Conservation (phyloP, 176 grass and related monocot species). For the Oryza nivara region DNA sequence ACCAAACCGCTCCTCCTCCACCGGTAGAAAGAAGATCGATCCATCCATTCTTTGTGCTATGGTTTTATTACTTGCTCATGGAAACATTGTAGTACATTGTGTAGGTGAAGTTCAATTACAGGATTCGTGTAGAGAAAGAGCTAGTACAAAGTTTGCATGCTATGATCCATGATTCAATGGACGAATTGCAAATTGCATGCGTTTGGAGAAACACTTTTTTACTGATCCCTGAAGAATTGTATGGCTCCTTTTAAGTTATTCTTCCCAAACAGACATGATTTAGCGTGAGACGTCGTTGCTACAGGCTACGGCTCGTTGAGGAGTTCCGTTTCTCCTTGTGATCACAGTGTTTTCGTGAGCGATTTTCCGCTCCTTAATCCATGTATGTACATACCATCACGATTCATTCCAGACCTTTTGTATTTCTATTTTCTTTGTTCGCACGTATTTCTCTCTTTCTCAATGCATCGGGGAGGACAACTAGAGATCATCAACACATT, state of each 20-base stretch:
- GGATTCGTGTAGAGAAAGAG: not conserved
- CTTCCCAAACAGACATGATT: not conserved
- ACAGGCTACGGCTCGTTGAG: not conserved
- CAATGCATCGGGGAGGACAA: not conserved
- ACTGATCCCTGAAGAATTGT: not conserved
- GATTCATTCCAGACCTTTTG: not conserved
- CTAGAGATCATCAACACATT: not conserved
- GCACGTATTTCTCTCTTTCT: not conserved
- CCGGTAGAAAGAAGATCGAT: not conserved
- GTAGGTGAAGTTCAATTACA: not conserved
- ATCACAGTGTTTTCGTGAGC: slow-evolving; percentile 43
- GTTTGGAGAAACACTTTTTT: not conserved
- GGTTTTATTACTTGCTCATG: not conserved
- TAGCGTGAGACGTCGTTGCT: not conserved
- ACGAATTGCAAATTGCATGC: not conserved
- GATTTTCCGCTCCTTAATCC: slow-evolving; percentile 13
- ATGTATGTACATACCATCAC: not conserved
- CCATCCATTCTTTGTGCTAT: not conserved
- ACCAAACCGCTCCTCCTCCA: not conserved
- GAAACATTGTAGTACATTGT: not conserved
- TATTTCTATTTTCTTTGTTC: not conserved
- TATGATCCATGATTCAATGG: not conserved
- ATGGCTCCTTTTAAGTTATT: not conserved
- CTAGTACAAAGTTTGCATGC: not conserved
- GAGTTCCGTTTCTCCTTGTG: not conserved